A percentile compares a stretch with the other conserved stretches of the same genome.
phyloP scores from a whole-genome alignment of 768 basidiomycete genomes.

The Mycena galopus region DNA sequence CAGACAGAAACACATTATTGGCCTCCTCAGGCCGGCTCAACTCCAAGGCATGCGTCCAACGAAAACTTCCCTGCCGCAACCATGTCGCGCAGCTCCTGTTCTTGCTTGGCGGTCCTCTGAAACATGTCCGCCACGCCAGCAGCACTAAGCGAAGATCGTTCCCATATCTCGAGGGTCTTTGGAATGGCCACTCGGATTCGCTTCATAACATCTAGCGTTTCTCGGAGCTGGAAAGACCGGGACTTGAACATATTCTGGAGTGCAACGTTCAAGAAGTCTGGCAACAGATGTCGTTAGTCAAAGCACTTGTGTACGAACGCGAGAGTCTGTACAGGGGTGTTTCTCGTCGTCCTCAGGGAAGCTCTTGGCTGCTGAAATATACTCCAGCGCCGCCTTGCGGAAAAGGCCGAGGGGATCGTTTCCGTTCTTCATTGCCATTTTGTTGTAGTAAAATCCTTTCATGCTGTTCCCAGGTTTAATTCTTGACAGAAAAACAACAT shows the following conservation, averaged over 20 bases:
- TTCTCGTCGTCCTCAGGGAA: constrained; percentile 39
- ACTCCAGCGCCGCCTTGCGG: constrained; percentile 29
- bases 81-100: constrained; percentile 10
- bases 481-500: not conserved
- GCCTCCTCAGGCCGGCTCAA: not conserved
- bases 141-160: constrained; percentile 9
- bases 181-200: constrained; percentile 18
- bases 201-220: constrained; percentile 28
- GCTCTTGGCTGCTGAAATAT: constrained; percentile 29
- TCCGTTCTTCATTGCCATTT: not conserved
- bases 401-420: not conserved
- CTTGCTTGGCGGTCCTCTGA: not conserved
- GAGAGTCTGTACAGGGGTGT: constrained; percentile 27
- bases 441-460: constrained; percentile 30
- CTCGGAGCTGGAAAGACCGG: constrained; percentile 16
- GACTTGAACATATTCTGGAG: constrained; percentile 15
- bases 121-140: constrained; percentile 1
- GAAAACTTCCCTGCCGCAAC: not conserved
- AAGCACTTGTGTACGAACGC: not conserved
- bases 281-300: not conserved
- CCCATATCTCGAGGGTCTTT: constrained; percentile 32
- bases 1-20: not conserved
- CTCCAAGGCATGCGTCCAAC: constrained; percentile 2
- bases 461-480: constrained; percentile 12
- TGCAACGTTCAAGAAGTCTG: constrained; percentile 23